phyloP scores from a whole-genome alignment of 768 basidiomycete genomes.

The Amanita rubescens region DNA sequence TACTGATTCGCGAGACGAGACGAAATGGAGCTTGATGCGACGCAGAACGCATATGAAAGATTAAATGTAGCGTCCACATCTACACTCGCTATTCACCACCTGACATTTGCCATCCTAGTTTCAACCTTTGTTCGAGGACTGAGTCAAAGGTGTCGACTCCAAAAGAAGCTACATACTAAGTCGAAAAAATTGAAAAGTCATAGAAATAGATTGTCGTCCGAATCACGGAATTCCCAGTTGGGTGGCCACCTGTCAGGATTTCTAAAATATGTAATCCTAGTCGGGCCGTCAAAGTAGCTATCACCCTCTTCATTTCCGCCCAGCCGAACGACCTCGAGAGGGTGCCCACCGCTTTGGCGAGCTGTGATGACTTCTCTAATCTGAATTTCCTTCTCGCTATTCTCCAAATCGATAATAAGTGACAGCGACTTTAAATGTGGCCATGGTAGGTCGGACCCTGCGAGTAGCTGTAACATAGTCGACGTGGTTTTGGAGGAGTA shows the following conservation, averaged over 20 bases:
- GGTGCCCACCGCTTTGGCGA: conserved; percentile 19
- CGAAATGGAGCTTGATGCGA: conserved; percentile 5
- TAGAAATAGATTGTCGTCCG: conserved; percentile 24
- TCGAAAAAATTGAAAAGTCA: conserved; percentile 7
- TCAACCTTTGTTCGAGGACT: conserved; percentile 48
- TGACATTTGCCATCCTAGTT: conserved; percentile 26
- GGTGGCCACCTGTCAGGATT: conserved; percentile 25
- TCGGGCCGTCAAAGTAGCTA: conserved; percentile 11
- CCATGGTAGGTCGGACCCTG: conserved; percentile 22
- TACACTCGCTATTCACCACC: not conserved
- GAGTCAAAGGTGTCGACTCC: not conserved
- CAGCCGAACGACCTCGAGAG: conserved; percentile 24
- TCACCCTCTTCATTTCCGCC: conserved; percentile 18
- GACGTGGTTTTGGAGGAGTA: conserved; percentile 18
- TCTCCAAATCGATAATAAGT: conserved; percentile 20
- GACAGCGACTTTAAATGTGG: conserved; percentile 25
- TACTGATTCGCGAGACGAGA: not conserved
- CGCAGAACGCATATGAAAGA: conserved; percentile 24
- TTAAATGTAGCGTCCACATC: not conserved
- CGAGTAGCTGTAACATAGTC: conserved; percentile 21
- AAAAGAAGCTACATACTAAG: not conserved
- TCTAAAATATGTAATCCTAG: conserved; percentile 19
- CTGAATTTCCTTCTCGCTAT: conserved; percentile 17
- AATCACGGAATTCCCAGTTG: conserved; percentile 18
- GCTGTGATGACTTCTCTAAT: conserved; percentile 19